Percentiles rank a stretch among this genome's conserved stretches.
These are phyloP conservation scores for Salvia sclarea DNA, from an alignment of 305 asterid species.

Conservation along the genomic window DNA sequence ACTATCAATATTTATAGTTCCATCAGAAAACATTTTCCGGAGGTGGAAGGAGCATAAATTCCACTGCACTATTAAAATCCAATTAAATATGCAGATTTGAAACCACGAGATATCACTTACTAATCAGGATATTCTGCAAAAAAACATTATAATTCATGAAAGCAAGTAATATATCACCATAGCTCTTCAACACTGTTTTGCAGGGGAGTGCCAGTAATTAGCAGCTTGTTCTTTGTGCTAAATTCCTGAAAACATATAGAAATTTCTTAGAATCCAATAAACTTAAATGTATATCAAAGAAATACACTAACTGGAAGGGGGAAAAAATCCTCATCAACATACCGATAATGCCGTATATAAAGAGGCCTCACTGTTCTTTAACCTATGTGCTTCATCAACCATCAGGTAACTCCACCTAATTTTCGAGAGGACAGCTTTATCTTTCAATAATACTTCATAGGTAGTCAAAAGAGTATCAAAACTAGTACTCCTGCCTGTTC, in stretches of 20 bases:
- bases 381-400: slow-evolving; percentile 99
- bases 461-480: slow-evolving; percentile 95
- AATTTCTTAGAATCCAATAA: slow-evolving; percentile 25
- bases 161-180: slow-evolving; percentile 54
- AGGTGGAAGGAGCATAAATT: neutral
- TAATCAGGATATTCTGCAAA: slow-evolving; percentile 9
- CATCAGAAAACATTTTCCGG: slow-evolving; percentile 8
- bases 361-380: slow-evolving; percentile 98
- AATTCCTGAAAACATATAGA: slow-evolving; percentile 66
- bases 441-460: slow-evolving; percentile 93
- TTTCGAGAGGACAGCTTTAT: slow-evolving; percentile 87
- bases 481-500: slow-evolving; percentile 64
- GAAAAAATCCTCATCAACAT: slow-evolving; percentile 36
- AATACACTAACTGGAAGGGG: slow-evolving; percentile 24
- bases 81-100: neutral
- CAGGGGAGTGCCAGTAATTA: slow-evolving; percentile 97
- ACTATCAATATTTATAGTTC: neutral
- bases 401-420: slow-evolving; percentile 97
- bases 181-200: slow-evolving; percentile 99
- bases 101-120: slow-evolving; percentile 12
- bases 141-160: slow-evolving; percentile 20
- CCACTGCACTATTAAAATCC: neutral
- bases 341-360: slow-evolving; percentile 79
- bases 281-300: slow-evolving; percentile 17
- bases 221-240: slow-evolving; percentile 95